Conservation (phyloP, 2,329 filamentous ascomycete species). For the Talaromyces piceae region DNA sequence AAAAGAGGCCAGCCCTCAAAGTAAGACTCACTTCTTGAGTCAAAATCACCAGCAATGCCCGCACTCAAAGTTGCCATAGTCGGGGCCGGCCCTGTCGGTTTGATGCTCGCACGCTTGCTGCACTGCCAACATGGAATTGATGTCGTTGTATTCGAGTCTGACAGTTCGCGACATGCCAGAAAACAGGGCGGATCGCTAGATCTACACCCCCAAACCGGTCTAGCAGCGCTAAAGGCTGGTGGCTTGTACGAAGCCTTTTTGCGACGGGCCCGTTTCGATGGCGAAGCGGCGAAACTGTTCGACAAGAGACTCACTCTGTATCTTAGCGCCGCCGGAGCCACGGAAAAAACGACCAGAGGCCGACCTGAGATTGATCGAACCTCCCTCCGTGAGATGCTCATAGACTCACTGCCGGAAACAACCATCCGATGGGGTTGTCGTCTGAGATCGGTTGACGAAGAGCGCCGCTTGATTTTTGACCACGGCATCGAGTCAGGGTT, state of each 20-base stretch:
- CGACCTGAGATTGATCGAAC: slow-evolving; percentile 22
- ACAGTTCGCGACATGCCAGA: neutral
- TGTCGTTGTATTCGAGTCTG: neutral
- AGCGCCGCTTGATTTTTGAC: slow-evolving; percentile 8
- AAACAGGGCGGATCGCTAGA: neutral
- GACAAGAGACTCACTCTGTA: neutral
- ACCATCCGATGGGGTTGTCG: slow-evolving; percentile 17
- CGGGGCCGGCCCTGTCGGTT: neutral
- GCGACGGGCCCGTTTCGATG: neutral
- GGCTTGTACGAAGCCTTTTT: neutral
- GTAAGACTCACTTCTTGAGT: no score
- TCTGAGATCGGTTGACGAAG: slow-evolving; percentile 6
- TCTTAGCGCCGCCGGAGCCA: neutral
- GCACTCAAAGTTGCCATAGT: neutral
- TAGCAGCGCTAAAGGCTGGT: slow-evolving; percentile 1
- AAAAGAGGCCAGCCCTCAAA: no score
- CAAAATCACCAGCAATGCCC: neutral
- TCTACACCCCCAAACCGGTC: neutral
- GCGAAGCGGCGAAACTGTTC: neutral
- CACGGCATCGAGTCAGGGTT: slow-evolving; percentile 12
- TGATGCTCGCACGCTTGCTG: neutral
- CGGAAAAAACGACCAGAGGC: neutral
- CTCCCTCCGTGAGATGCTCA: slow-evolving; percentile 16
- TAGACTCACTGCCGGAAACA: slow-evolving; percentile 14
- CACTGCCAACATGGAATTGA: neutral